A percentile compares a stretch with the other conserved stretches of the same genome.
Conservation (phyloP, 192 early-diverging fungal species). For the Coemansia asiatica region DNA sequence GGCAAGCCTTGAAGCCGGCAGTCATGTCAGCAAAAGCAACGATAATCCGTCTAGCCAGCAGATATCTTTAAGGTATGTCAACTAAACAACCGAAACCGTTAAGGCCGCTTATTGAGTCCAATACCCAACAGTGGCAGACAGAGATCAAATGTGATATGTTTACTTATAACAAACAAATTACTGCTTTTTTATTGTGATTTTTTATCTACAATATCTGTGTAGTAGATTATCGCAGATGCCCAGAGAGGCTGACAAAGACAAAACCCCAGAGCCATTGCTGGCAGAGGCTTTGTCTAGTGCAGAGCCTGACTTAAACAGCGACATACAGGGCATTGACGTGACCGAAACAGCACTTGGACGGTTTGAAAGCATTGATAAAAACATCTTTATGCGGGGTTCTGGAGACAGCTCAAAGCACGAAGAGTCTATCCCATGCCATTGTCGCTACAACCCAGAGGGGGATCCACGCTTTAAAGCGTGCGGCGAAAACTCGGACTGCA, state of each 20-base stretch:
- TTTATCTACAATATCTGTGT: too few species aligned
- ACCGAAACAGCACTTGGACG: slow-evolving; percentile 23
- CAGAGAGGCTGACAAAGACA: not conserved
- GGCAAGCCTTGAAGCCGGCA: not conserved
- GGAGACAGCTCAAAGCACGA: slow-evolving; percentile 42
- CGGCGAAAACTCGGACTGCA: slow-evolving; percentile 85
- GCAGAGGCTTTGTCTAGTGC: not conserved
- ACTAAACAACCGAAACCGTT: not conserved
- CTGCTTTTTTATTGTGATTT: not conserved
- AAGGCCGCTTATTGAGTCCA: not conserved
- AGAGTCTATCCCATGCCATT: slow-evolving; percentile 49
- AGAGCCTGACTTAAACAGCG: slow-evolving; percentile 14
- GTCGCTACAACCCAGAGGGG: slow-evolving; percentile 56
- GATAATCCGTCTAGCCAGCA: not conserved
- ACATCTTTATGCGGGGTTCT: slow-evolving; percentile 46
- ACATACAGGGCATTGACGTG: slow-evolving; percentile 32
- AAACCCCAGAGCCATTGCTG: slow-evolving; percentile 7
- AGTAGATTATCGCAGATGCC: not conserved
- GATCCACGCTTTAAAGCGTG: slow-evolving; percentile 74
- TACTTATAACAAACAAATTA: not conserved
- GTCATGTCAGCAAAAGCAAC: not conserved
- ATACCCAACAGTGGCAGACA: not conserved
- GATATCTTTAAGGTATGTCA: not conserved
- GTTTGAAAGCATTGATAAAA: slow-evolving; percentile 45
- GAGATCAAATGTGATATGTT: not conserved